Percentiles rank a stretch among this genome's conserved stretches.
phyloP scores from a whole-genome alignment of 345 rosid species.

The Eucalyptus rudis region DNA sequence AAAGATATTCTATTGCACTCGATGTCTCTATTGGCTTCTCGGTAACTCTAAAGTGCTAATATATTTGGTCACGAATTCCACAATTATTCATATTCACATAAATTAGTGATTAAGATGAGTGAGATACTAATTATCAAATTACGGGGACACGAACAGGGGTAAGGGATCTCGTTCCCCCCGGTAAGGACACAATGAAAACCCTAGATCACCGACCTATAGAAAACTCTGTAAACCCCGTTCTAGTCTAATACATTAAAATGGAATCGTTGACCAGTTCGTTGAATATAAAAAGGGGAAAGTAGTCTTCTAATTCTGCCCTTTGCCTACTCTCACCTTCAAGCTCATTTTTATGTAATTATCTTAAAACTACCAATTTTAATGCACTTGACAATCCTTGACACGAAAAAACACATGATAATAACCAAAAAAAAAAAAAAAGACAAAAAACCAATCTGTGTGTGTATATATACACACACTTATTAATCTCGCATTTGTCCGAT shows the following conservation, averaged over 20 bases:
- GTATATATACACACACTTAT: rapidly evolving
- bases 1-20: rapidly evolving
- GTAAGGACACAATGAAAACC: not conserved
- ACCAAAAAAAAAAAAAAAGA: not conserved
- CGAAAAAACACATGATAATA: not conserved
- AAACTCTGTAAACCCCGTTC: not conserved
- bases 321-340: not conserved
- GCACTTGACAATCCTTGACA: not conserved
- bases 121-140: not conserved
- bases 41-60: rapidly evolving
- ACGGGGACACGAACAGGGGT: rapidly evolving
- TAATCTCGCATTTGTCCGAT: rapidly evolving
- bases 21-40: not conserved
- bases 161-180: not conserved
- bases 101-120: not conserved
- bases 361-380: not conserved
- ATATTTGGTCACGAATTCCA: not conserved
- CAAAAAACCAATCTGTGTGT: not conserved
- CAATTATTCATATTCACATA: not conserved
- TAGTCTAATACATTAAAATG: not conserved
- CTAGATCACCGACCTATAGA: not conserved
- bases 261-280: not conserved
- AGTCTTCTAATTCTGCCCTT: not conserved
- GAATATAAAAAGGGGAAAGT: not conserved
- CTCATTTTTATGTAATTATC: not conserved